Evolutionary conservation across 208 protist species (phyloP), one percentile per base, ranked within the genome.

Genomic region (Acanthamoeba healyi): DNA sequence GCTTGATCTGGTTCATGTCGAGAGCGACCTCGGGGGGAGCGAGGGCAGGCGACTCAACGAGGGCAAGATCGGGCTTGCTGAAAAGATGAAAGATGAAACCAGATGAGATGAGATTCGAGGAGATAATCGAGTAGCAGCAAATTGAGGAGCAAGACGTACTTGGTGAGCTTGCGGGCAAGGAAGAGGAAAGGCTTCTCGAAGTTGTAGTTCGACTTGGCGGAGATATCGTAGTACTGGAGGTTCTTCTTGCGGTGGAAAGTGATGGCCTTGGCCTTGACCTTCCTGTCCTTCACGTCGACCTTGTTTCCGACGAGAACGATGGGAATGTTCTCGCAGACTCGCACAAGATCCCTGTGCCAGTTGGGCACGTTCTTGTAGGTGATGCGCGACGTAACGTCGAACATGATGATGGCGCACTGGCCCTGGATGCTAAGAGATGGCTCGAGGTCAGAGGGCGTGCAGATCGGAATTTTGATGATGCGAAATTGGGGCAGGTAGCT

Each of bases 301-400:
- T 99, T 99, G 98, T 99, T 99, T 89, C 99, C 99, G 95, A 98
- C 98, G 51, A 99, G 97, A 72, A 99, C 99, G 63, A 99, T 99
- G 86, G 99, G 99, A 96, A 99, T 99, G 95, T 99, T 99, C 95
- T 99, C 99, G 96, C 99, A 99, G 77, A 99, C 99, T 61, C 99
- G 98, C 1, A 98, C 98, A 84, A 99, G 98, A 97, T 89, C n/a
- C n/a, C 98, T 97, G 96, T 99, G 98, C 99, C 99, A 99, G 97
- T 99, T 99, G 56, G 99, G 98, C 70, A 99, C 99, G 97, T 99
- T 99, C 97, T 99, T 99, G 98, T 99, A 99, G 40, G 99, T 99
- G 49, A 99, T 97, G 94, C 99, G 98, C 72, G 99, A 99, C 61
- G 99, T 99, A 38, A 99, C 99, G 95, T 99, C 99, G 54, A 61